Conservation (phyloP, 2,329 filamentous ascomycete genomes). For the Orbilia blumenaviensis region DNA sequence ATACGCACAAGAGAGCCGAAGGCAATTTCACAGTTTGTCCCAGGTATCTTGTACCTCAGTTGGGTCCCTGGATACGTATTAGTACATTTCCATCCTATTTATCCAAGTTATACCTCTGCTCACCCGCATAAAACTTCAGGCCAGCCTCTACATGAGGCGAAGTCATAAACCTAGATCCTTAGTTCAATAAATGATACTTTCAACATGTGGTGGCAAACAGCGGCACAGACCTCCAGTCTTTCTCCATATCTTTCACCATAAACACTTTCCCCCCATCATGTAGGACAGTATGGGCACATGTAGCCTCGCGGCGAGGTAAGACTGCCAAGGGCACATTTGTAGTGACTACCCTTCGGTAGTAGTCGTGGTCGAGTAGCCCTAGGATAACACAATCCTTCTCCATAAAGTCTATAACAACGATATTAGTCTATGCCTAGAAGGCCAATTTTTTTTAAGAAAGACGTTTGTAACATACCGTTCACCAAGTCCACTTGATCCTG, state of each 20-base stretch:
- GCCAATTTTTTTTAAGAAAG: background rate
- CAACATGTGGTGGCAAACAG: too few relatives aligned
- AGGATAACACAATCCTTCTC: constrained; percentile 65
- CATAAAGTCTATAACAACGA: constrained; percentile 60
- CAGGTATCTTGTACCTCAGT: constrained; percentile 39
- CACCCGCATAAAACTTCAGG: constrained; percentile 60
- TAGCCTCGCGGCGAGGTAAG: constrained; percentile 63
- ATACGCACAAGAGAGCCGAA: constrained; percentile 43
- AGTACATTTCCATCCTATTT: constrained; percentile 21
- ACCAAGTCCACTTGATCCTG: constrained; percentile 63
- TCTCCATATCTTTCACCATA: constrained; percentile 61
- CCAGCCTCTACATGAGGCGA: constrained; percentile 47
- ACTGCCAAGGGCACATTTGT: constrained; percentile 62
- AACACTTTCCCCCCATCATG: constrained; percentile 61
- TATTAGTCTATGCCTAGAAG: background rate
- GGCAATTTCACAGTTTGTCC: constrained; percentile 20
- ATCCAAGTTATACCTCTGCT: constrained; percentile 59
- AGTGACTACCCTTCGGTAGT: constrained; percentile 63
- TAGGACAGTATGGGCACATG: constrained; percentile 64
- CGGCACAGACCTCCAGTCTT: constrained; percentile 63
- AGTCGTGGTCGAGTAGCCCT: constrained; percentile 63
- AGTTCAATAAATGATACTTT: constrained; percentile 57
- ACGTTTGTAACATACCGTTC: constrained; percentile 30
- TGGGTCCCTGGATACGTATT: constrained; percentile 19
- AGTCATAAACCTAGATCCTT: constrained; percentile 56